Evolutionary conservation across 2,329 filamentous ascomycete genomes (phyloP).

Genomic region (Akanthomyces muscarius): DNA sequence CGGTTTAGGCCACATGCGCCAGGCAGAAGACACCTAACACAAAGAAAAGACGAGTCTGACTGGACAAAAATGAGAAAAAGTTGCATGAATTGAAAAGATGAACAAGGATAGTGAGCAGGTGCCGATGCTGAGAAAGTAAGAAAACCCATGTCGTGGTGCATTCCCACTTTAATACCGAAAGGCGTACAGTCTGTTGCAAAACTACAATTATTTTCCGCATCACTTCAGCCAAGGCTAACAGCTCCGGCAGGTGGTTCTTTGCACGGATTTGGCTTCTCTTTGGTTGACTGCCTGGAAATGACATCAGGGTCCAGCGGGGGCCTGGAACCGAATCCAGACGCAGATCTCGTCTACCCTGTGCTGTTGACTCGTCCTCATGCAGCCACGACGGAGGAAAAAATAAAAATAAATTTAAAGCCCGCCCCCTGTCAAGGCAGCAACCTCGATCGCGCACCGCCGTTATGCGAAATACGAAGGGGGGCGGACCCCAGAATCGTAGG

Average conservation of each 20-base stretch:
- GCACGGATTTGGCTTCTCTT: neutral
- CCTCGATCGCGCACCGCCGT: neutral
- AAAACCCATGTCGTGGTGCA: neutral
- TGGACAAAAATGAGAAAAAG: neutral
- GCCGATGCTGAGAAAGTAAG: neutral
- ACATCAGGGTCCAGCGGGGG: neutral
- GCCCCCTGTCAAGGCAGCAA: neutral
- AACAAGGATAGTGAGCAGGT: neutral
- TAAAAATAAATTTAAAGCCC: neutral
- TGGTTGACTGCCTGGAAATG: neutral
- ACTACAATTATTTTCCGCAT: neutral
- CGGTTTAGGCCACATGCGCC: neutral
- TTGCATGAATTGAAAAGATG: neutral
- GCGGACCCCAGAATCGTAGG: too few relatives aligned
- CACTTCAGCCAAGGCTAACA: neutral
- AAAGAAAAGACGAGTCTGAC: neutral
- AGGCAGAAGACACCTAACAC: neutral
- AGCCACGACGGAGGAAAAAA: neutral
- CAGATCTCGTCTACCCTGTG: neutral
- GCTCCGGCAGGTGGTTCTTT: neutral
- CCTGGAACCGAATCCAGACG: neutral
- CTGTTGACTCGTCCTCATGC: neutral
- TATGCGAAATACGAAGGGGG: constrained; percentile 11
- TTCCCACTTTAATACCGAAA: neutral
- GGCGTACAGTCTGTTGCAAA: neutral